Base-by-base conservation (phyloP, 192 early-diverging fungal species). In the Coemansia pectinata region DNA sequence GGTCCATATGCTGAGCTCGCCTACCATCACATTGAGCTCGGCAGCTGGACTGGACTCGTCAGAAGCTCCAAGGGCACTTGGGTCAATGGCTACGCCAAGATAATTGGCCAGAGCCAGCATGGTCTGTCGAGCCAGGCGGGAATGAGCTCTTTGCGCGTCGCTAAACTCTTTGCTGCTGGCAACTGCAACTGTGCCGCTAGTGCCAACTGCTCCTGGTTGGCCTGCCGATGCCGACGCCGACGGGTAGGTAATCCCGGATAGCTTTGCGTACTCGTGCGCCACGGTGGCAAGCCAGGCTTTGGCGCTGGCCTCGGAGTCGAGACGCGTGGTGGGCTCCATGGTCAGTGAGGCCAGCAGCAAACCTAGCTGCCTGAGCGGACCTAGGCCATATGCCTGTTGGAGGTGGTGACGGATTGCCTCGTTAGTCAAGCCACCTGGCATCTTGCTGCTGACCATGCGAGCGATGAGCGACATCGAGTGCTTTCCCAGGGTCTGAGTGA, bases 351-450 rank as follows among this genome's bases (percentile, higher is more conserved):
- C 85, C 57, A 98, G 79, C 8, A 98, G 69, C 45, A 89, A 88
- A 44, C 80, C 91, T 25, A 95, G 92, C 52, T 88, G 66, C 79
- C 77, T 38, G 89, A 62, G 29, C 83, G 77, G 69, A 86, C 76
- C 42, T 80, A 85, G 31, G 91, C 84, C 79, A 92, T 88, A 67
- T 87, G 81, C 29, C 5, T 79, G 78, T 57, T 86, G 72, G 63
- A 97, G 84, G 83, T 95, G 91, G 21, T 83, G 77, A 85, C 95
- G 59, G 7, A 87, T 85, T 10, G 86, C 86, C 62, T 92, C 55
- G 31, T 58, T 89, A 15, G 90, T 86, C 72, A 96, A 93, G 50
- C 94, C 94, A 81, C 92, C 95, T 61, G 96, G 94, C 92, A 98
- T 94, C 88, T 98, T 98, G 69, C 84, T 78, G 76, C 85, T 85